Evolutionary conservation across 83 land plant genomes (phyloP).

Genomic region (Picea abies): DNA sequence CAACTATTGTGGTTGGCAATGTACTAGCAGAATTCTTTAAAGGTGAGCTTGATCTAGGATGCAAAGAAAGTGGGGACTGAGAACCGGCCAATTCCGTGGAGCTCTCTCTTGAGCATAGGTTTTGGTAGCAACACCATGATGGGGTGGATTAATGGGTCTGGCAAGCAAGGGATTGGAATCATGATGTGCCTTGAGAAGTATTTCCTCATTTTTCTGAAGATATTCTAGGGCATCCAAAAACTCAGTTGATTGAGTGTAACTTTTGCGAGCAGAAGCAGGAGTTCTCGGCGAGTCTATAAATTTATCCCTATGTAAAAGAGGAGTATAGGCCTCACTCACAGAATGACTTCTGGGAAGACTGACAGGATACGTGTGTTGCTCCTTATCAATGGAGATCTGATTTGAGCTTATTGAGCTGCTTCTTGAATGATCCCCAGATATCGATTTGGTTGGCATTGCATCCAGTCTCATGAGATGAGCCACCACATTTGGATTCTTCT

Average conservation of each 20-base stretch:
- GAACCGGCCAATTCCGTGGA: neutral
- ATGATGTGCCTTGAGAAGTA: neutral
- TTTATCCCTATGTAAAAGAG: neutral
- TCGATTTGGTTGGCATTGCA: conserved; percentile 21
- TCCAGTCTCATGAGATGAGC: conserved; percentile 66
- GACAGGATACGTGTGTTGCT: neutral
- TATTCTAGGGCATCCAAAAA: neutral
- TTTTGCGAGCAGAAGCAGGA: neutral
- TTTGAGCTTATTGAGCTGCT: neutral
- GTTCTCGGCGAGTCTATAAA: neutral
- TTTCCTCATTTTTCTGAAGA: conserved; percentile 3
- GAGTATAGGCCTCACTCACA: neutral
- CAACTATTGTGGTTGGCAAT: neutral
- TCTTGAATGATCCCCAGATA: neutral
- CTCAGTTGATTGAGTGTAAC: neutral
- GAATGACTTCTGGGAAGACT: neutral
- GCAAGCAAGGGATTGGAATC: neutral
- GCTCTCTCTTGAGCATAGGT: neutral
- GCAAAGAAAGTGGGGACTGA: neutral
- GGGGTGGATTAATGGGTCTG: neutral
- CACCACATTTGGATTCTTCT: conserved; percentile 36
- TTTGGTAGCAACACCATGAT: neutral
- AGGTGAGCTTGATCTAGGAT: neutral
- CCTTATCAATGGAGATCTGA: too few relatives aligned
- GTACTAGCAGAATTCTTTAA: neutral